Conservation (phyloP, 2,329 filamentous ascomycete genomes). For the Ceratocystis lukuohia region DNA sequence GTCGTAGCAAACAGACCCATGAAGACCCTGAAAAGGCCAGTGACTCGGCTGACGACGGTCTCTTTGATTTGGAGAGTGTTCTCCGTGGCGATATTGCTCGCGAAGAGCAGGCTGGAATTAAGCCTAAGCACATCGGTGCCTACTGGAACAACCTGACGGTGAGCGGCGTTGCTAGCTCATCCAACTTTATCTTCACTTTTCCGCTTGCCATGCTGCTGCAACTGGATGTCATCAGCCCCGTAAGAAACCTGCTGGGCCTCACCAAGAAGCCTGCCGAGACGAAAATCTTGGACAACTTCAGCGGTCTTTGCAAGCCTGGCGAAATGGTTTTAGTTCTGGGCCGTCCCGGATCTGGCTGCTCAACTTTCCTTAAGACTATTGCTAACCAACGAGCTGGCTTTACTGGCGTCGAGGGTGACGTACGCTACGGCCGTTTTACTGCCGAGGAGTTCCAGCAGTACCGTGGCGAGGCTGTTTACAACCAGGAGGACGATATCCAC, state of each 20-base stretch:
- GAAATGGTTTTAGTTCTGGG: constrained; percentile 83
- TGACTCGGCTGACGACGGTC: constrained; percentile 30
- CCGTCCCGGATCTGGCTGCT: constrained; percentile 59
- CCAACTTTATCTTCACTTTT: constrained; percentile 62
- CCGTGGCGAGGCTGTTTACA: constrained; percentile 73
- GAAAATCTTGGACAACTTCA: constrained; percentile 60
- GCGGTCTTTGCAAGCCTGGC: constrained; percentile 58
- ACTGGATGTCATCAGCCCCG: constrained; percentile 57
- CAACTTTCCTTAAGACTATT: constrained; percentile 55
- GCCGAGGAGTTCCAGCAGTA: constrained; percentile 60
- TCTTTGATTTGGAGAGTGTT: constrained; percentile 63
- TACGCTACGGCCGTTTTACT: constrained; percentile 62
- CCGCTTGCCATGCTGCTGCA: constrained; percentile 64
- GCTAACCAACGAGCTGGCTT: constrained; percentile 51
- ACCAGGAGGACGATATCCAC: constrained; percentile 75
- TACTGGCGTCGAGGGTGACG: constrained; percentile 49
- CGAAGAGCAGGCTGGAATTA: constrained; percentile 64
- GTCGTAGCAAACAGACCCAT: constrained; percentile 27
- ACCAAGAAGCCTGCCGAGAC: constrained; percentile 57
- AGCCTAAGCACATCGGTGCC: constrained; percentile 65
- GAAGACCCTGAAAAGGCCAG: constrained; percentile 48
- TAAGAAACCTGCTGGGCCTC: constrained; percentile 49
- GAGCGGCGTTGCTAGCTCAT: constrained; percentile 57
- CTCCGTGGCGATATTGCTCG: constrained; percentile 59
- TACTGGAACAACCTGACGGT: constrained; percentile 69